A percentile compares a stretch with the other conserved stretches of the same genome.
Conservation (phyloP, 2,329 filamentous ascomycete species). For the Neospermospora avenae region DNA sequence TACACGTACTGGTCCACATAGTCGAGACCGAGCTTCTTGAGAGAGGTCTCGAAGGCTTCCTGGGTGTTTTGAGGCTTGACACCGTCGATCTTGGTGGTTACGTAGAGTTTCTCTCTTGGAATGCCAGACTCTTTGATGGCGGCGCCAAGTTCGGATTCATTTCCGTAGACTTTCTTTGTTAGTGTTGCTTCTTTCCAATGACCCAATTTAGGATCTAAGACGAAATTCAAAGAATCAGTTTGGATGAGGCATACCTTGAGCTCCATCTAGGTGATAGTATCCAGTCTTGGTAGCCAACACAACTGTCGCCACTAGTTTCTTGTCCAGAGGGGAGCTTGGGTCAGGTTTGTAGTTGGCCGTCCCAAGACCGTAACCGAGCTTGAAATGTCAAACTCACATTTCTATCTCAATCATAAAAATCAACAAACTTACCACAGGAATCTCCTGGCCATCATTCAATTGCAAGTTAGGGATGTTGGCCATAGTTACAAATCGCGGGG, state of each 20-base stretch:
- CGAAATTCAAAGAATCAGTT: no score
- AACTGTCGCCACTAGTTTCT: conserved; percentile 47
- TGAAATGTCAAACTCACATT: not conserved
- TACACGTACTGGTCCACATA: conserved; percentile 70
- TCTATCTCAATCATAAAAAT: not conserved
- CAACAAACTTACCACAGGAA: conserved; percentile 56
- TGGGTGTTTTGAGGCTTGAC: conserved; percentile 68
- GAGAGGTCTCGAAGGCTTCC: conserved; percentile 57
- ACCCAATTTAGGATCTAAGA: no score
- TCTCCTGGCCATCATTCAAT: conserved; percentile 70
- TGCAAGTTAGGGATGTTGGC: conserved; percentile 46
- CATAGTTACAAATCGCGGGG: conserved; percentile 2
- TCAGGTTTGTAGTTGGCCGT: conserved; percentile 60
- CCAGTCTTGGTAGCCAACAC: conserved; percentile 66
- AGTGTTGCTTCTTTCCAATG: not conserved
- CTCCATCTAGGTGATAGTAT: conserved; percentile 71
- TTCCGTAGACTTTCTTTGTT: conserved; percentile 63
- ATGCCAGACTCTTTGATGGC: conserved; percentile 66
- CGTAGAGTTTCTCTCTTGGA: conserved; percentile 63
- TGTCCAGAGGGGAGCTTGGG: conserved; percentile 43
- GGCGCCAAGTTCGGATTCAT: conserved; percentile 66
- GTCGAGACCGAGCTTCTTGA: conserved; percentile 58
- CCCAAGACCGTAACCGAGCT: conserved; percentile 71
- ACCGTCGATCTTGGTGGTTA: conserved; percentile 83
- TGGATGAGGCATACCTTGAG: conserved; percentile 54